Base-by-base conservation (phyloP, 306 rosid species). In the Castanea sativa region DNA sequence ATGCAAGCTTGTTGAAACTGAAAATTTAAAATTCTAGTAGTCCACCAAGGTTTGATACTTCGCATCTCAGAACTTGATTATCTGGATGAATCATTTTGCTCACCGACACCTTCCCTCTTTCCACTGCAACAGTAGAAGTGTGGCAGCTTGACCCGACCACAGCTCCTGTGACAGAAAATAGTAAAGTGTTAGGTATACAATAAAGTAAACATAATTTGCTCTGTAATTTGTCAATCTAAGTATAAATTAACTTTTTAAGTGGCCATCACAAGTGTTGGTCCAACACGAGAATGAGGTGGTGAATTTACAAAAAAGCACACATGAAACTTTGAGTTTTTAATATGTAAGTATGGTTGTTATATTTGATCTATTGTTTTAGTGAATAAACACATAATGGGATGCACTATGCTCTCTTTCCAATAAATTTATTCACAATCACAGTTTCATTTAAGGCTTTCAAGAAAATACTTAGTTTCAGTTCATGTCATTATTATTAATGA, bases 111-210 rank as follows among this genome's bases (percentile, higher is more conserved):
- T 57, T 79, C 89, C 64, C 86, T 80, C 14, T 72, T 73, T 70
- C 92, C 90, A 38, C 89, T 85, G 86, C 92, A 89, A 85, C 92
- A 89, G 64, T 35, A 89, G 81, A 80, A 89, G 80, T 89, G 92
- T 20, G 90, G 90, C 78, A 89, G 78, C 88, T 89, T 89, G 41
- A 87, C 90, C 41, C 77, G 53, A 10, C 53, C 53, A 49, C 53
- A 49, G 53, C 53, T 49, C 16, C 53, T 49, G 53, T 49, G 73
- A 53, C 45, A 43, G 64, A 69, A 32, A 5, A 71, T 52, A 52
- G 67, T 20, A 49, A 5, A 33, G 35, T 35, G 52, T 35, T 19
- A 35, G n/a, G 16, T 15, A 16, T 0, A 30, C 3, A 64, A 2
- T 41, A 41, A 41, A 41, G 3, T 41, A 41, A 41, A 41, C 45